Base-by-base conservation (phyloP, 106 monocot species). In the Dendrobium catenatum region DNA sequence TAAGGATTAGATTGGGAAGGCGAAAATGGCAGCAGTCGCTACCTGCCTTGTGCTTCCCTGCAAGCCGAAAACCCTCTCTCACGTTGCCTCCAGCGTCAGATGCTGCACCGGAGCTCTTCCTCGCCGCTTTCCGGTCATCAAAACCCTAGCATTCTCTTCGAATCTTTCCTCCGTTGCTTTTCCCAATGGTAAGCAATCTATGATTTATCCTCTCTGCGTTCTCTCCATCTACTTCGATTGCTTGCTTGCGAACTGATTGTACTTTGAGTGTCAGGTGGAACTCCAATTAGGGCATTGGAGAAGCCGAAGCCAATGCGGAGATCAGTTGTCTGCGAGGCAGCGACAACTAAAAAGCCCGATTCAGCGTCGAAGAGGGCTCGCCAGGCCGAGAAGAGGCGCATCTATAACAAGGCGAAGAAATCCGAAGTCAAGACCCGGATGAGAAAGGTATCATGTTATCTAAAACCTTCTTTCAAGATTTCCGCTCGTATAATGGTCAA, bases 321-420 rank as follows among this genome's bases (percentile, higher is more conserved):
- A 82, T 82, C 80, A 22, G 84, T 94, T 17, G 91, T 94, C 4
- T 94, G 94, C 49, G 89, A 89, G 79, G 94, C 86, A 15, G 80
- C 85, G 4, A 77, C 90, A 4, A 70, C 10, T 33, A 90, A 89
- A 89, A 91, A 88, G 84, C 82, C 89, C n/a, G 94, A 94, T 49
- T 94, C 94, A n/a, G 91, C 94, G 1, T 82, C 72, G 18, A 94
- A 94, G 86, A 83, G 94, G 78, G 89, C 94, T 59, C 87, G 91
- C 43, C 94, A 91, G 86, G 88, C 91, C 1, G 91, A 91, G 89
- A 94, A 91, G 86, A 76, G 94, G 22, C 68, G 94, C 42, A 59
- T 91, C 6, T 94, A 91, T 46, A 91, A 94, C 84, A 91, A 91
- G 79, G 55, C 85, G 19, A 86, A 79, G 64, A 94, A 94, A 73